Conservation (phyloP, 345 rosid species). For the Brassica cretica region DNA sequence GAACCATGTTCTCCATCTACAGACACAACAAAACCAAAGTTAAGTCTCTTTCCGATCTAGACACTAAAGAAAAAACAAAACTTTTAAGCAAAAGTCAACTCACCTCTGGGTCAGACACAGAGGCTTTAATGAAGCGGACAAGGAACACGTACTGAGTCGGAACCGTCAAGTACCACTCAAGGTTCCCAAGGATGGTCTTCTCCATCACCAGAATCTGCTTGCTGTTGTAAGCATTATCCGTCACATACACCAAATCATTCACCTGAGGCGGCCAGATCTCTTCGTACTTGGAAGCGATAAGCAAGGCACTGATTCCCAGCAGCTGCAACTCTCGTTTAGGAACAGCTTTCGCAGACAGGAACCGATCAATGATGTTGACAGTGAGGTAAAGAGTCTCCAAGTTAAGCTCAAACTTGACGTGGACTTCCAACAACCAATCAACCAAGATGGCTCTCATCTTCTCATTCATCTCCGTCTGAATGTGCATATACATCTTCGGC, state of each 20-base stretch:
- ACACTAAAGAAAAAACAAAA: neutral
- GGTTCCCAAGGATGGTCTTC: constrained; percentile 66
- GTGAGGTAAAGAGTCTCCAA: constrained; percentile 87
- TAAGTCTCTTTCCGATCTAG: constrained; percentile 1
- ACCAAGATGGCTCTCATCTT: constrained; percentile 86
- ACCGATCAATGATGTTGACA: constrained; percentile 74
- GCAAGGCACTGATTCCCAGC: constrained; percentile 80
- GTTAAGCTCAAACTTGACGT: constrained; percentile 75
- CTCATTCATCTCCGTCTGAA: constrained; percentile 69
- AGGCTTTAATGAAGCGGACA: constrained; percentile 76
- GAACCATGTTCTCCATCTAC: constrained; percentile 74
- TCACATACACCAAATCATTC: constrained; percentile 77
- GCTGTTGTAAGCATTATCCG: constrained; percentile 76
- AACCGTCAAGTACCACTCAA: constrained; percentile 82
- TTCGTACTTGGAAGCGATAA: constrained; percentile 91
- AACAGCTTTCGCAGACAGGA: constrained; percentile 61
- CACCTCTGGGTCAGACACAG: constrained; percentile 62
- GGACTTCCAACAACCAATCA: constrained; percentile 91
- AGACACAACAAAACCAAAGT: constrained; percentile 14
- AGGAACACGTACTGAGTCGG: constrained; percentile 90
- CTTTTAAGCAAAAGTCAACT: neutral
- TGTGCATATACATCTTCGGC: constrained; percentile 63
- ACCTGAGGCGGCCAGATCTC: constrained; percentile 97
- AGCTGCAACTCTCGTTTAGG: constrained; percentile 75
- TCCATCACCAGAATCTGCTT: constrained; percentile 82